Evolutionary conservation across 2,329 filamentous ascomycete species (phyloP), one percentile per base, ranked within the genome.

Genomic region (Hymenoscyphus fructigenus): DNA sequence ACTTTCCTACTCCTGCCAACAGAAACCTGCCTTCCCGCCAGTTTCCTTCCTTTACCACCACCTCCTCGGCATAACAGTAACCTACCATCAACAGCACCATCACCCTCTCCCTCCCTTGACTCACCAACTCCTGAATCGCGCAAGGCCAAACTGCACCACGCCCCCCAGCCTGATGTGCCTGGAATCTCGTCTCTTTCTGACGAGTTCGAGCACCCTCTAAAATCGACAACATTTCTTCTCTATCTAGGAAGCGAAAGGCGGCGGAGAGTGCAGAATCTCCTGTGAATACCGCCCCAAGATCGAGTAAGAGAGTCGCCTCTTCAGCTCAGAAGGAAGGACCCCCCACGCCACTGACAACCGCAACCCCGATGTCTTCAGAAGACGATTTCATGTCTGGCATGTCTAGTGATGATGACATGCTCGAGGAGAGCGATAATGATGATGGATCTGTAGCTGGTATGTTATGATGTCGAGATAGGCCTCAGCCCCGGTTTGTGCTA

Each of bases 301-400:
- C 72, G 64, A 74, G 64, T 68, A 73, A 76, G 66, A 71, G 72
- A 69, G 71, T 76, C 66, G 78, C 74, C 69, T 76, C 78, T 71
- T 76, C 76, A 71, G 75, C 75, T 68, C 72, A 75, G 57, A 74
- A 72, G 66, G 72, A 73, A 62, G 75, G 77, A 50, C 86, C 87
- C 26, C 84, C 85, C 17, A 86, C 85, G 5, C 84, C 85, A 32
- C 77, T 84, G 65, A 88, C 85, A 59, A 80, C 75, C 26, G 82
- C 79, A 60, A 81, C 81, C 77, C 85, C 82, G 69, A 97, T 97
- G 93, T 93, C 97, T 80, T 97, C 93, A 9, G 94, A 98, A 73
- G 93, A 97, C 75, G 94, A 97, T 66, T 93, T 93, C 78, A 90
- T 95, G 85, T 96, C 91, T 72, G 88, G 88, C 75, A 83, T 89